Base-by-base conservation (phyloP, 305 asterid species). In the Euphrasia arctica region DNA sequence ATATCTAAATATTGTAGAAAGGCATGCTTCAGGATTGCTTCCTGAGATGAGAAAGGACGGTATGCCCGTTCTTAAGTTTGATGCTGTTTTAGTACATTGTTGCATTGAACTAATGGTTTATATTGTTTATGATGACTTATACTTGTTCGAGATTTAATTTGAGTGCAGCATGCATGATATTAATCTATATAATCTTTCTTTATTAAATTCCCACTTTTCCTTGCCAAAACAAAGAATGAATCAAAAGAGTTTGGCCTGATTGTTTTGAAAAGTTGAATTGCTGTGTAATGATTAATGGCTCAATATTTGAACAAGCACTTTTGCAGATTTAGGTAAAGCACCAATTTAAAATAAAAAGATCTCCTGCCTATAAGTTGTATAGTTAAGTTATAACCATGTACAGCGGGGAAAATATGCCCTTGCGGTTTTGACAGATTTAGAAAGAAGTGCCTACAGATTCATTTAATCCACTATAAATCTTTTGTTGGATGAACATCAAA, bases 31-130 rank as follows among this genome's bases (percentile, higher is more conserved):
- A 15, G 95, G 92, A 58, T 63, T 79, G 80, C 87, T 87, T 48
- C 88, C 86, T 54, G 97, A 90, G 85, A 90, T 81, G 88, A 82
- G 82, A 76, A 90, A 80, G 80, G 97, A 90, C 57, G 97, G 97
- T 87, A 78, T 79, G 88, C 58, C 41, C 66, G 57, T 72, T 10
- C 67, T 8, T 39, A 39, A 8, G 45, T 39, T 39, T 39, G 45
- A 39, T 39, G 45, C 12, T 39, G 9, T 39, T 39, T 39, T 8
- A 39, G 11, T 39, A 39, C 45, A 39, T 9, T 9, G 9, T 1
- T 39, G 45, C 12, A 39, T 39, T 8, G 11, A 39, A 39, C 10
- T 8, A 12, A 39, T 39, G 45, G 12, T 9, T 39, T 9, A 39
- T 39, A 39, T 39, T 2, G 9, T 39, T 39, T 39, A 39, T 39